A percentile compares a stretch with the other conserved stretches of the same genome.
Evolutionary conservation across 345 rosid species (phyloP).

Genomic region (Durio zibethinus): DNA sequence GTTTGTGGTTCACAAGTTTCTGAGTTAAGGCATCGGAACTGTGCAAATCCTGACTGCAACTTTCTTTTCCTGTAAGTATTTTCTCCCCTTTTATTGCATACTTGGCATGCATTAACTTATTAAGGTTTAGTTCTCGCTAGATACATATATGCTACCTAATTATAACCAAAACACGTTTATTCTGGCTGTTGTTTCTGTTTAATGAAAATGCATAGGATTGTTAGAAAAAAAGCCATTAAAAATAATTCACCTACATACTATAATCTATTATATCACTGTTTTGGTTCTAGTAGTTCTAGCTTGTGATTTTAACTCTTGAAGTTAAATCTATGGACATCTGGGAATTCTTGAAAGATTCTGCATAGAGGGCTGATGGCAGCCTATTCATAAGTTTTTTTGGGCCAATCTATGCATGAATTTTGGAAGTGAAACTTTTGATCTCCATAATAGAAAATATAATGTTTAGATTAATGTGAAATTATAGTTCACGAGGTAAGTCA

Average conservation of each 20-base stretch:
- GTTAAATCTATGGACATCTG: no score
- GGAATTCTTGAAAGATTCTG: background rate
- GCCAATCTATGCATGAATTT: background rate
- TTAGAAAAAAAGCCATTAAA: background rate
- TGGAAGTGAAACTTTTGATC: background rate
- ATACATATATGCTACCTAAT: background rate
- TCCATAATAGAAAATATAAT: background rate
- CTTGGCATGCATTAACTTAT: background rate
- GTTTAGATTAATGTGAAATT: background rate
- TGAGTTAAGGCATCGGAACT: conserved; percentile 82
- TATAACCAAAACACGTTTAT: background rate
- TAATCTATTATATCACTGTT: background rate
- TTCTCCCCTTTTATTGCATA: background rate
- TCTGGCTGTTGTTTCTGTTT: background rate
- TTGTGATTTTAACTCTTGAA: background rate
- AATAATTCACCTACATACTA: background rate
- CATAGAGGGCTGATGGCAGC: background rate
- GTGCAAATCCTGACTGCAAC: conserved; percentile 95
- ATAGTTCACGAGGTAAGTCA: no score
- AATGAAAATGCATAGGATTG: background rate
- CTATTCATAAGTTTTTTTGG: background rate
- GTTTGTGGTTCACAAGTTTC: conserved; percentile 54
- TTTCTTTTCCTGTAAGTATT: conserved; percentile 73
- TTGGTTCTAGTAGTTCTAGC: background rate
- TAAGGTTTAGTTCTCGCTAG: background rate